Evolutionary conservation across 257 asterid species (phyloP).

Genomic region (Capsicum pubescens): DNA sequence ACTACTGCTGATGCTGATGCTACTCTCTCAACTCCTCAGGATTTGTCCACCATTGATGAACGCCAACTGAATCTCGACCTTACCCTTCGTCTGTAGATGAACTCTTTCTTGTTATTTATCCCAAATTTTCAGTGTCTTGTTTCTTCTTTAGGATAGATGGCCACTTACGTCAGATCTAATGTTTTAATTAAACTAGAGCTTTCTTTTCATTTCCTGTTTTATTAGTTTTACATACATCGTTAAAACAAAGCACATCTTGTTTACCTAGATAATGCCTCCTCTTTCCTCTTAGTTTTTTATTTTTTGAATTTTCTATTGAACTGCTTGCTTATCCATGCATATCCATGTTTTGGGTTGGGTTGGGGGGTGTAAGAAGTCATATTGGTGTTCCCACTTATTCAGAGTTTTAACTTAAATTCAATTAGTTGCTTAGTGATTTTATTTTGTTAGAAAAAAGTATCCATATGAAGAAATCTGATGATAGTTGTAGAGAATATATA

Average conservation of each 20-base stretch:
- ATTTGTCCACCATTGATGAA: not conserved
- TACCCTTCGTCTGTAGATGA: slow-evolving; percentile 21
- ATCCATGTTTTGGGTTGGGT: not conserved
- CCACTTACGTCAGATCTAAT: not conserved
- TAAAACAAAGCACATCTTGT: not conserved
- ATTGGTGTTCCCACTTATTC: slow-evolving; percentile 2
- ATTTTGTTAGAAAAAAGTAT: not conserved
- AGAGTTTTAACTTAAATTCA: not conserved
- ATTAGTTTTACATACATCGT: not conserved
- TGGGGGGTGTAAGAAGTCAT: not conserved
- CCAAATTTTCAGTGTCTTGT: not conserved
- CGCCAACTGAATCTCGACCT: slow-evolving; percentile 23
- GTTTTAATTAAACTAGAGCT: not conserved
- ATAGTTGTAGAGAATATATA: not conserved
- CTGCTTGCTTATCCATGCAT: not conserved
- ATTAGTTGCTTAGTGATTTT: not conserved
- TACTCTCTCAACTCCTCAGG: not conserved
- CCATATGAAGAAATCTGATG: not conserved
- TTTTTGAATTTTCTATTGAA: not conserved
- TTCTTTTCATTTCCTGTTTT: not conserved
- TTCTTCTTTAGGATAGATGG: not conserved
- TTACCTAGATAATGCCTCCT: not conserved
- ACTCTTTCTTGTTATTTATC: not conserved
- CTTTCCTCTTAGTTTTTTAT: not conserved
- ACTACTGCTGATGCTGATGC: not conserved